Evolutionary conservation across 2,329 filamentous ascomycete species (phyloP).

Genomic region (Aureobasidium subglaciale): DNA sequence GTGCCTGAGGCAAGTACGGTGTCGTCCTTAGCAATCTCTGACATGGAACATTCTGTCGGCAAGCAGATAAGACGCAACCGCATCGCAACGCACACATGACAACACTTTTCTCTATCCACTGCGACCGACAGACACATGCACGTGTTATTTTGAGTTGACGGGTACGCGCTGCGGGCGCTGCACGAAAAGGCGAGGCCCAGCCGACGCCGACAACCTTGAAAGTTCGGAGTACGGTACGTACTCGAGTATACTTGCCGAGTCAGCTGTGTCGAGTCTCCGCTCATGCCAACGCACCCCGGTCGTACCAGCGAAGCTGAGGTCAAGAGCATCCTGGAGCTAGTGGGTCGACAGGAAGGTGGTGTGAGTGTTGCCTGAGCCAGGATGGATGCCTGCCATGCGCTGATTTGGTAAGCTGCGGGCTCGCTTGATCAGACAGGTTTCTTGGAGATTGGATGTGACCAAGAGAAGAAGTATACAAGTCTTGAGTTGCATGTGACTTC

Average conservation of each 20-base stretch:
- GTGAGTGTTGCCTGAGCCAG: not conserved
- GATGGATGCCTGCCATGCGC: not conserved
- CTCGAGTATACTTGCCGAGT: not conserved
- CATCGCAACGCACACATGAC: not conserved
- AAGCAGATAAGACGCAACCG: not conserved
- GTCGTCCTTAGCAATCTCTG: not conserved
- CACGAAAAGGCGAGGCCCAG: not conserved
- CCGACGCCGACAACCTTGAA: conserved; percentile 1
- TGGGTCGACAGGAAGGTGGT: conserved; percentile 1
- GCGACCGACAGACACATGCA: not conserved
- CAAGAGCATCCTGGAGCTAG: not conserved
- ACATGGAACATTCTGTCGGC: not conserved
- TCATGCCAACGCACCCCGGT: not conserved
- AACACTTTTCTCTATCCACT: not conserved
- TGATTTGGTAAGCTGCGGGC: not conserved
- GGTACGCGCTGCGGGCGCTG: no score
- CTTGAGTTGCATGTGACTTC: not conserved
- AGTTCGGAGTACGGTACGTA: not conserved
- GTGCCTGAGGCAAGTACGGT: not conserved
- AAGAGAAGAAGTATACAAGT: not conserved
- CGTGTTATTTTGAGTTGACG: not conserved
- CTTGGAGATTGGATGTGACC: not conserved
- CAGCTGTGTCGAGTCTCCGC: not conserved
- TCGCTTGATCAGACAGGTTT: not conserved
- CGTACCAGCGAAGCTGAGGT: not conserved